A percentile compares a stretch with the other conserved stretches of the same genome.
These are phyloP conservation scores for Talaromyces sp. DNA, from an alignment of 2,329 filamentous ascomycete species.

Conservation along the genomic window DNA sequence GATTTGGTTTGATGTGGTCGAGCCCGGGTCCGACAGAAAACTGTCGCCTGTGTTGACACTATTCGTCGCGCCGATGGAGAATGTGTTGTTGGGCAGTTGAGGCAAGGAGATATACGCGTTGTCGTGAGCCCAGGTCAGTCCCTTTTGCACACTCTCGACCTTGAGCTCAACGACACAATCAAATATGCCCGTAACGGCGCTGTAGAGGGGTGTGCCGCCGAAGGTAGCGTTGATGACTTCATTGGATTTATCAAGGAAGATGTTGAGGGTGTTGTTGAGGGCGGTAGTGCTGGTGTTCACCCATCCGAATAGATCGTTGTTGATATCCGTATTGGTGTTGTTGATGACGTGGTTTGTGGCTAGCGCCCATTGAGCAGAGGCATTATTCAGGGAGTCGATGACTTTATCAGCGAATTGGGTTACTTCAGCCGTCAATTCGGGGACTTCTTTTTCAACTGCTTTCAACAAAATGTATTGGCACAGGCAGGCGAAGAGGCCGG, in stretches of 20 bases:
- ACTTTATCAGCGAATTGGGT: conserved; percentile 76
- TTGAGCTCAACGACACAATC: conserved; percentile 87
- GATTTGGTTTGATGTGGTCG: conserved; percentile 74
- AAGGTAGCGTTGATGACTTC: conserved; percentile 72
- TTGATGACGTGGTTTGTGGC: conserved; percentile 71
- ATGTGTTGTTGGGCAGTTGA: conserved; percentile 71
- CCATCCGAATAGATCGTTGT: conserved; percentile 79
- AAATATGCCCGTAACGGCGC: conserved; percentile 74
- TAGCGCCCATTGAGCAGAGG: conserved; percentile 71
- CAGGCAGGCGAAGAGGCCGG: conserved; percentile 76
- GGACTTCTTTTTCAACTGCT: conserved; percentile 70
- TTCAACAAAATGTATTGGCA: conserved; percentile 78
- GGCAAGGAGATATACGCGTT: conserved; percentile 81
- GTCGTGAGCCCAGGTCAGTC: conserved; percentile 89
- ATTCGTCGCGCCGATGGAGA: conserved; percentile 71
- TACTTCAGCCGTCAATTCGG: conserved; percentile 69
- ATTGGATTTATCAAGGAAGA: conserved; percentile 74
- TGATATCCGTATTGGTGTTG: conserved; percentile 67
- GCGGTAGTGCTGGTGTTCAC: conserved; percentile 78
- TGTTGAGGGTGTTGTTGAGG: conserved; percentile 80
- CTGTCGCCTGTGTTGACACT: conserved; percentile 51
- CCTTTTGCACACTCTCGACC: conserved; percentile 76
- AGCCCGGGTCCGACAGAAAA: conserved; percentile 75
- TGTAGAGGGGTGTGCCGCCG: conserved; percentile 73
- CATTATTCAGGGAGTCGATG: conserved; percentile 66